Evolutionary conservation across 2,329 filamentous ascomycete genomes (phyloP).

Genomic region (Stachybotrys chartarum): DNA sequence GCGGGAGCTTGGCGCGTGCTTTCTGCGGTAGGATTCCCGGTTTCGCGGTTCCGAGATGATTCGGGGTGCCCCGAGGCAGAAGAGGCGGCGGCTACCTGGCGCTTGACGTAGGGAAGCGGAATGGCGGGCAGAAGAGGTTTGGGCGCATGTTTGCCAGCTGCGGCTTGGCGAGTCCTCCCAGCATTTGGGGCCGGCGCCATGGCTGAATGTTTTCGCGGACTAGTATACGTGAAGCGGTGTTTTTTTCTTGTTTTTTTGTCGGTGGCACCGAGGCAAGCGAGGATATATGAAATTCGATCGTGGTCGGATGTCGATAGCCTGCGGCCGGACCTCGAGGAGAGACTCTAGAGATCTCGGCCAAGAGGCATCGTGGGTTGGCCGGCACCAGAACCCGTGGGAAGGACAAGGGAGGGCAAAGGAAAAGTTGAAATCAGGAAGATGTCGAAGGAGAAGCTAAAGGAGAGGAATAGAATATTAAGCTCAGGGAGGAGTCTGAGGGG

Average conservation of each 20-base stretch:
- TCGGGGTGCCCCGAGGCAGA: slow-evolving; percentile 12
- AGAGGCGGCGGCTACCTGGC: slow-evolving; percentile 25
- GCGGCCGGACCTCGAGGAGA: slow-evolving; percentile 16
- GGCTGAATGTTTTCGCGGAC: background rate
- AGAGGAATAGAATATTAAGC: background rate
- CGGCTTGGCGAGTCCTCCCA: slow-evolving; percentile 22
- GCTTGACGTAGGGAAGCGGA: slow-evolving; percentile 30
- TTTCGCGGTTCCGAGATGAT: background rate
- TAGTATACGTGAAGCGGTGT: no score
- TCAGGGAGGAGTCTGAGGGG: background rate
- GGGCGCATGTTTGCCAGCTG: slow-evolving; percentile 18
- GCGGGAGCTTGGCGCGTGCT: background rate
- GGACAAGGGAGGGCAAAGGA: background rate
- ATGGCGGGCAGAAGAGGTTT: slow-evolving; percentile 30
- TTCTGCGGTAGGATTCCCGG: background rate
- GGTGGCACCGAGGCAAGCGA: background rate
- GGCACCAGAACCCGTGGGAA: background rate
- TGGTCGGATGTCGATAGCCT: slow-evolving; percentile 8
- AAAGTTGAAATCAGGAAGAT: slow-evolving; percentile 6
- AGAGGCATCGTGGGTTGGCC: slow-evolving; percentile 16
- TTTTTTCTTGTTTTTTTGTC: no score
- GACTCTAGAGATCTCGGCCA: slow-evolving; percentile 23
- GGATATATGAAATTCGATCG: background rate
- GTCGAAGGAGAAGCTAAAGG: background rate
- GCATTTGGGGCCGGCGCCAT: slow-evolving; percentile 28